These are phyloP conservation scores for Pleurotus tuber-regium DNA, from an alignment of 768 basidiomycete genomes.

Conservation along the genomic window DNA sequence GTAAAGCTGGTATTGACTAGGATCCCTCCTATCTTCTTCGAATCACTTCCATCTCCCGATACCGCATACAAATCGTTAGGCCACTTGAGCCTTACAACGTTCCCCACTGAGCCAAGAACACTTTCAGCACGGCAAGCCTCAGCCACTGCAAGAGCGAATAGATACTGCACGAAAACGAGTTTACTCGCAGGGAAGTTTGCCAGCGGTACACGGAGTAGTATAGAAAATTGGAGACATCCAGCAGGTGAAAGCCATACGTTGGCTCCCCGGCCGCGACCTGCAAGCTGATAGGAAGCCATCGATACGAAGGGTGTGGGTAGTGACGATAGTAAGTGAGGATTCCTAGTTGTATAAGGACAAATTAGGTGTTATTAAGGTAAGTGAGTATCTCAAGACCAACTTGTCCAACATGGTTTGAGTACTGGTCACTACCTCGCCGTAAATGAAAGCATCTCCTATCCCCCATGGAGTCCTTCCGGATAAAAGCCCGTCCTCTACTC, in stretches of 20 bases:
- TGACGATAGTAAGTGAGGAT: slow-evolving; percentile 62
- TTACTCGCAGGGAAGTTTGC: slow-evolving; percentile 51
- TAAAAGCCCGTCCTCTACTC: slow-evolving; percentile 22
- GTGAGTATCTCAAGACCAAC: slow-evolving; percentile 43
- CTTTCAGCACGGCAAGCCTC: slow-evolving; percentile 69
- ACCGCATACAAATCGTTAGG: slow-evolving; percentile 93
- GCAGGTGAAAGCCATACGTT: slow-evolving; percentile 93
- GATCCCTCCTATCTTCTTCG: slow-evolving; percentile 85
- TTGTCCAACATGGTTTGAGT: slow-evolving; percentile 95
- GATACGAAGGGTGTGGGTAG: slow-evolving; percentile 80
- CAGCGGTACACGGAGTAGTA: slow-evolving; percentile 62
- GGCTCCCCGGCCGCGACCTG: slow-evolving; percentile 83
- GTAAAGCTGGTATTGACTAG: slow-evolving; percentile 85
- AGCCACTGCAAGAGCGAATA: slow-evolving; percentile 86
- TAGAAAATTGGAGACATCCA: slow-evolving; percentile 85
- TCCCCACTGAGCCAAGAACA: slow-evolving; percentile 50
- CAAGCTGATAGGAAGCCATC: slow-evolving; percentile 82
- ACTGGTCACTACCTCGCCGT: slow-evolving; percentile 88
- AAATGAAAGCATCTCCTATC: slow-evolving; percentile 77
- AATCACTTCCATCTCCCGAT: slow-evolving; percentile 41
- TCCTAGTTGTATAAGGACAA: slow-evolving; percentile 44
- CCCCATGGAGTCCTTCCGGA: slow-evolving; percentile 38
- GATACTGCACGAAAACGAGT: slow-evolving; percentile 92
- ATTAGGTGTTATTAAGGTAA: neutral
- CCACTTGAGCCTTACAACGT: slow-evolving; percentile 84